A percentile compares a stretch with the other conserved stretches of the same genome.
These are phyloP conservation scores for Aspergillus brunneoviolaceus DNA, from an alignment of 2,329 filamentous ascomycete genomes.

Conservation along the genomic window DNA sequence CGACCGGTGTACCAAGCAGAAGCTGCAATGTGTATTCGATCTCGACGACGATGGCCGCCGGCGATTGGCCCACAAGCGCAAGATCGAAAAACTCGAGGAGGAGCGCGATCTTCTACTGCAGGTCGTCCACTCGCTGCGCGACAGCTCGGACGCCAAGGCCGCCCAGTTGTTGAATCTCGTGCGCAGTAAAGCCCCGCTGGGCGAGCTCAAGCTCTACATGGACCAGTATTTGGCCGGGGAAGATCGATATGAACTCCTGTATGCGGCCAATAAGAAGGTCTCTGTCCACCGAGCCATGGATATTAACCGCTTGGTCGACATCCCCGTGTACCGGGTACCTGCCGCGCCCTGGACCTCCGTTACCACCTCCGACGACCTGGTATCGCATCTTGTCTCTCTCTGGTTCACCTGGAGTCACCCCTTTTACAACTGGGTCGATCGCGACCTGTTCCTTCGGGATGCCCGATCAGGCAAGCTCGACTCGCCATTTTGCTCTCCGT, in stretches of 20 bases:
- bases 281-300: background rate
- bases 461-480: constrained; percentile 26
- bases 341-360: constrained; percentile 34
- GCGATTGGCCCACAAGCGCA: constrained; percentile 24
- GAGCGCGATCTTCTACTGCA: constrained; percentile 22
- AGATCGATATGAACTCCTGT: background rate
- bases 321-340: constrained; percentile 17
- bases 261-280: background rate
- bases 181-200: constrained; percentile 24
- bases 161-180: constrained; percentile 24
- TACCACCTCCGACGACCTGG: constrained; percentile 30
- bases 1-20: constrained; percentile 20
- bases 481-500: constrained; percentile 30
- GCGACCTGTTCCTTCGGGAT: constrained; percentile 31
- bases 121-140: constrained; percentile 23
- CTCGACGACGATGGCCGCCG: constrained; percentile 25
- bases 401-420: constrained; percentile 26
- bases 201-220: constrained; percentile 22
- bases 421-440: constrained; percentile 25
- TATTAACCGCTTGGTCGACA: constrained; percentile 14
- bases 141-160: constrained; percentile 12
- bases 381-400: constrained; percentile 31
- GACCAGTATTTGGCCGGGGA: background rate
- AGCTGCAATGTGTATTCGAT: constrained; percentile 24
- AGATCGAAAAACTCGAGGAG: constrained; percentile 24